Evolutionary conservation across 345 rosid genomes (phyloP).

Genomic region (Nephelium lappaceum): DNA sequence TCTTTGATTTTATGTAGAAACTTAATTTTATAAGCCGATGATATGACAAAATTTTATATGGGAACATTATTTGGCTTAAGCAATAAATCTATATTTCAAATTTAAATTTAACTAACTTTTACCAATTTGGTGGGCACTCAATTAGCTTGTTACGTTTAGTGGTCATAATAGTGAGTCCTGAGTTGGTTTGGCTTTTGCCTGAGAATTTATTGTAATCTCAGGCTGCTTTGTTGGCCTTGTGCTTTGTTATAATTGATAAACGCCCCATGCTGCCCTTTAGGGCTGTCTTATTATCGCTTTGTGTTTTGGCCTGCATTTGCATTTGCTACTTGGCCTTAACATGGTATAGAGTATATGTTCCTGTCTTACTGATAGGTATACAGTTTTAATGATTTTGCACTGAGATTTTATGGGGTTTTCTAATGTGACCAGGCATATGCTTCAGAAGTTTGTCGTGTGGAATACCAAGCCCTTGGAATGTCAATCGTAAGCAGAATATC

Average conservation of each 20-base stretch:
- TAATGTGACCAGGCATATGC: conserved; percentile 68
- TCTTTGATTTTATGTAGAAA: neutral
- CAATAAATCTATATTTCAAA: neutral
- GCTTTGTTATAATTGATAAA: neutral
- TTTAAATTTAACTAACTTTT: neutral
- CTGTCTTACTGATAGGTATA: neutral
- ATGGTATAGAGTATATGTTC: conserved; percentile 3
- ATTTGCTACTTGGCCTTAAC: neutral
- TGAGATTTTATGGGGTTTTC: neutral
- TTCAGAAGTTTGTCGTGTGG: conserved; percentile 67
- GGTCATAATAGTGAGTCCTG: neutral
- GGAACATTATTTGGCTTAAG: neutral
- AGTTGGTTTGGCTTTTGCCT: neutral
- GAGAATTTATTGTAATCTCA: neutral
- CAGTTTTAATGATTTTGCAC: neutral
- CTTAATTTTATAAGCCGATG: no score
- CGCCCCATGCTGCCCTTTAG: neutral
- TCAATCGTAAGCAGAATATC: conserved; percentile 56
- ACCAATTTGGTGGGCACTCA: neutral
- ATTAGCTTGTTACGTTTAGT: neutral
- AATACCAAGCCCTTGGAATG: conserved; percentile 69
- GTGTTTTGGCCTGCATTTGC: neutral
- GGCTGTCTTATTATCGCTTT: neutral
- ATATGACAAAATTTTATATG: neutral
- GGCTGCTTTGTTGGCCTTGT: neutral